phyloP scores from a whole-genome alignment of 768 basidiomycete genomes.

The Pulveroboletus sp. region DNA sequence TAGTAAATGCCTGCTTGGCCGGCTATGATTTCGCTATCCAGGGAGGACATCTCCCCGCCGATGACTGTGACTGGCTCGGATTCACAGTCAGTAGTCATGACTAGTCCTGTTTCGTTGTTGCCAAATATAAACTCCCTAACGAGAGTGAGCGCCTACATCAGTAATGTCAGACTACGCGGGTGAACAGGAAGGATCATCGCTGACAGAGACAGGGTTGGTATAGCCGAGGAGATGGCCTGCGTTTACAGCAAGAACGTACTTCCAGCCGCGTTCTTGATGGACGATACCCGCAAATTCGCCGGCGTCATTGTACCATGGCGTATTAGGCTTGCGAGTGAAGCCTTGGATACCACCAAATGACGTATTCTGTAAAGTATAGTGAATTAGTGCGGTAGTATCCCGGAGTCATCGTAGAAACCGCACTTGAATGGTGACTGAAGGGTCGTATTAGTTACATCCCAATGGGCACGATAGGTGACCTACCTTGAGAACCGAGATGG shows the following conservation, averaged over 20 bases:
- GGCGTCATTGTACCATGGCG: conserved; percentile 58
- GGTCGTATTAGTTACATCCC: conserved; percentile 9
- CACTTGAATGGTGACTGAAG: conserved; percentile 53
- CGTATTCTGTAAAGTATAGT: conserved; percentile 48
- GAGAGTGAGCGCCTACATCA: conserved; percentile 52
- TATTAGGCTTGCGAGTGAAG: conserved; percentile 63
- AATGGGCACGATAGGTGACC: conserved; percentile 4
- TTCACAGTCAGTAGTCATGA: conserved; percentile 30
- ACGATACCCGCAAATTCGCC: conserved; percentile 62
- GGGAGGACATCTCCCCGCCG: conserved; percentile 47
- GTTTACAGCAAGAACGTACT: conserved; percentile 35
- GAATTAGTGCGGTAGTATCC: not conserved
- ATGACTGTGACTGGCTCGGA: conserved; percentile 31
- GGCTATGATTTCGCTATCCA: conserved; percentile 45
- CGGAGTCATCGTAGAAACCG: conserved; percentile 4
- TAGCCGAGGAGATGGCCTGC: conserved; percentile 40
- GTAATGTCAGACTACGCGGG: not conserved
- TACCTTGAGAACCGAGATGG: conserved; percentile 61
- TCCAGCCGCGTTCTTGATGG: conserved; percentile 67
- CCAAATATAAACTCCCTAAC: conserved; percentile 66
- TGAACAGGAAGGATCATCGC: conserved; percentile 13
- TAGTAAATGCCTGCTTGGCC: conserved; percentile 55
- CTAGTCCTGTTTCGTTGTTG: conserved; percentile 52
- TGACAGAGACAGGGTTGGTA: conserved; percentile 42
- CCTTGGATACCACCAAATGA: conserved; percentile 76